phyloP scores from a whole-genome alignment of 2,329 filamentous ascomycete genomes.

The Lojkania enalia region DNA sequence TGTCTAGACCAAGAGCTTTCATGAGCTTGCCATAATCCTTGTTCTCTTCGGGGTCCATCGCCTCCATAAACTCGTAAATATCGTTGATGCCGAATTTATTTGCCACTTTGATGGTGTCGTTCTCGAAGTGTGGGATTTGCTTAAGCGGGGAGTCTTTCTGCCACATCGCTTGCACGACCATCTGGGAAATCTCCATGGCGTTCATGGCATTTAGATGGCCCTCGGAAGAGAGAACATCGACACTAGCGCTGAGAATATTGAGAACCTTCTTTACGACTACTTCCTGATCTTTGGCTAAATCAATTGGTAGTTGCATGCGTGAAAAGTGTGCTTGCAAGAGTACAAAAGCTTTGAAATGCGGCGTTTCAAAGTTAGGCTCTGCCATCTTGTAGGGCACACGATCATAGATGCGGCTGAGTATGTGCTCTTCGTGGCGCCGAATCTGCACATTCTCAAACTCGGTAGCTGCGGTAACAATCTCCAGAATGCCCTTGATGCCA shows the following conservation, averaged over 20 bases:
- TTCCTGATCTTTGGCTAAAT: constrained; percentile 95
- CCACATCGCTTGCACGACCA: constrained; percentile 99
- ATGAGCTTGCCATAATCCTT: constrained; percentile 76
- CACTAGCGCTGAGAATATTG: constrained; percentile 84
- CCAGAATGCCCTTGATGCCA: constrained; percentile 94
- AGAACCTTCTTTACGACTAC: constrained; percentile 81
- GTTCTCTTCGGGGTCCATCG: constrained; percentile 96
- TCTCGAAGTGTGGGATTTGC: constrained; percentile 93
- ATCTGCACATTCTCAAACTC: constrained; percentile 97
- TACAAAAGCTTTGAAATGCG: constrained; percentile 98
- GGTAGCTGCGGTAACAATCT: constrained; percentile 94
- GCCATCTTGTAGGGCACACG: constrained; percentile 94
- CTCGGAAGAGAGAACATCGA: constrained; percentile 93
- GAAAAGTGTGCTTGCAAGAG: constrained; percentile 96
- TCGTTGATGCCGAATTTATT: constrained; percentile 85
- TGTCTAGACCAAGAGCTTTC: constrained; percentile 75
- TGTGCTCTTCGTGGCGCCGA: constrained; percentile 83
- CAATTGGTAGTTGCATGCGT: constrained; percentile 92
- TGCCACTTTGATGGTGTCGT: constrained; percentile 79
- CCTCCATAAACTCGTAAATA: constrained; percentile 97
- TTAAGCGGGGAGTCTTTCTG: constrained; percentile 95
- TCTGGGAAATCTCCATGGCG: constrained; percentile 99
- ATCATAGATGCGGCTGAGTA: constrained; percentile 91
- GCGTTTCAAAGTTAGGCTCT: constrained; percentile 82
- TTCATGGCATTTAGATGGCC: constrained; percentile 96